Percentiles rank a stretch among this genome's conserved stretches.
Evolutionary conservation across 148 eudicot species (phyloP).

Genomic region (Arctostaphylos glauca): DNA sequence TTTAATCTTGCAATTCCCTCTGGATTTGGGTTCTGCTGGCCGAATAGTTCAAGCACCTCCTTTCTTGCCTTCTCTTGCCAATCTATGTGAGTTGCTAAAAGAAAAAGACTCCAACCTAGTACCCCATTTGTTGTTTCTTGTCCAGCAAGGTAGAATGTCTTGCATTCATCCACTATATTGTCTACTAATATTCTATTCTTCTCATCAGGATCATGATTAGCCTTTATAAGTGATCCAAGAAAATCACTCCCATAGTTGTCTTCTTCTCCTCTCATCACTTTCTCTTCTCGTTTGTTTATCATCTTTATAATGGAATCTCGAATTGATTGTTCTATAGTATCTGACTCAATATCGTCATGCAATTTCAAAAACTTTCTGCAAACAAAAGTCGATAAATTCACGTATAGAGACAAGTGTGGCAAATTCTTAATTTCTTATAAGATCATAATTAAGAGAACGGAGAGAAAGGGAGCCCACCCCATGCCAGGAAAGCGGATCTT

Average conservation of each 20-base stretch:
- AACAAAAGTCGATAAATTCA: not conserved
- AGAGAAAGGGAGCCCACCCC: not conserved
- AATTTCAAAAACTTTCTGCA: conserved; percentile 1
- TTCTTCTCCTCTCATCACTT: not conserved
- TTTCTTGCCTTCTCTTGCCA: conserved; percentile 18
- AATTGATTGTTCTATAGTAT: not conserved
- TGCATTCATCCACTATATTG: not conserved
- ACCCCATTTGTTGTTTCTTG: conserved; percentile 2
- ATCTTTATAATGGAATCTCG: not conserved
- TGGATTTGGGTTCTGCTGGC: conserved; percentile 1
- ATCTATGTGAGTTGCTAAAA: conserved; percentile 6
- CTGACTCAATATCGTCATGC: not conserved
- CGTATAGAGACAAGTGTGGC: not conserved
- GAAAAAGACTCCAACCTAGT: not conserved
- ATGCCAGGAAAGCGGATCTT: not conserved
- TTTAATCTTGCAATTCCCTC: conserved; percentile 15
- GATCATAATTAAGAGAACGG: not conserved
- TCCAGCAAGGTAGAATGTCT: conserved; percentile 4
- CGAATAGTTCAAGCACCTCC: conserved; percentile 8
- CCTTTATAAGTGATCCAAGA: conserved; percentile 6
- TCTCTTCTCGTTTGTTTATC: not conserved
- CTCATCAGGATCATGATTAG: not conserved
- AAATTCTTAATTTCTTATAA: not conserved
- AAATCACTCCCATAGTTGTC: not conserved
- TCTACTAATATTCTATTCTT: not conserved